Evolutionary conservation across 192 early-diverging fungal genomes (phyloP), one percentile per base, ranked within the genome.

Genomic region (Entophlyctis helioformis): DNA sequence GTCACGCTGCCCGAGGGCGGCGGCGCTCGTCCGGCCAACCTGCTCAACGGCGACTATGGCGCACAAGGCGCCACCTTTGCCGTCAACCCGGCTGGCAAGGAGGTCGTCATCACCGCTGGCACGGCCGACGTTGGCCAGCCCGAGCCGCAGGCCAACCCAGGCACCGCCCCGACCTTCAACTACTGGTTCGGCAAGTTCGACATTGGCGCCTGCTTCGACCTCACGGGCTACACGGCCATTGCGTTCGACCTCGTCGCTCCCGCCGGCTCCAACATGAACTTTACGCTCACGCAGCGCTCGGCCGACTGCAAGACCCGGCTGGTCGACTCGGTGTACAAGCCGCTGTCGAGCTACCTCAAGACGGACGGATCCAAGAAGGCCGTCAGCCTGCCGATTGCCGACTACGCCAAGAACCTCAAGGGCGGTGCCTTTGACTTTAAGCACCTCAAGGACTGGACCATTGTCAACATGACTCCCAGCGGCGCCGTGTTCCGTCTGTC

Each of bases 131-230:
- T n/a, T n/a, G n/a, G 47, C 19, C 29, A 21, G 20, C 36, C 21
- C n/a, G 25, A 2, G 3, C 23, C 31, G n/a, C n/a, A 16, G n/a
- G 44, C 39, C 0, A 26, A 51, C 8, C 44, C 46, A 19, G 46
- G 16, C 13, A 37, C 23, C 16, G 16, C 32, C 2, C 12, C 22
- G 22, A n/a, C n/a, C 9, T 5, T 20, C 28, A 59, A 59, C 46
- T 59, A 48, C 53, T 64, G 36, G 39, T 64, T 59, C 33, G 18
- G 35, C 35, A 64, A 64, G 48, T 60, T 64, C 27, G 56, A n/a
- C n/a, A n/a, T n/a, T n/a, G n/a, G n/a, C n/a, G n/a, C n/a, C n/a
- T n/a, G n/a, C n/a, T n/a, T n/a, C 42, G 47, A 64, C 50, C 29
- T 50, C 21, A 38, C 53, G 22, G 20, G 46, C 43, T 54, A 48